Base-by-base conservation (phyloP, 75 land plant species). In the Picea glauca region DNA sequence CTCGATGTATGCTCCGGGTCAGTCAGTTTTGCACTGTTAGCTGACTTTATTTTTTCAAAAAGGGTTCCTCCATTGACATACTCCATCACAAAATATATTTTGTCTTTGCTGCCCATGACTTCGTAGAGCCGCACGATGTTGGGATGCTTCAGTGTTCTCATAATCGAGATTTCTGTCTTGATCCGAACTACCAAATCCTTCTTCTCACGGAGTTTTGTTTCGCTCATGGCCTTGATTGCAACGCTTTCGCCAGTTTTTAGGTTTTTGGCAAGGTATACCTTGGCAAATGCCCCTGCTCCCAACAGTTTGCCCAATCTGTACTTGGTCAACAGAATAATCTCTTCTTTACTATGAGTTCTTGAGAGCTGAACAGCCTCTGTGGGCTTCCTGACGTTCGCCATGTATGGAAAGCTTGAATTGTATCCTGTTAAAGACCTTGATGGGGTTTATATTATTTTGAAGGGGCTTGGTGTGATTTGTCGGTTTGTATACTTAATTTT, bases 141-240 rank as follows among this genome's bases (percentile, higher is more conserved):
- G 61, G 87, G 89, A 84, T 90, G 92, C 50, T 81, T 82, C 35
- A 87, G 87, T 13, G 80, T 68, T 68, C 84, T 84, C 85, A 90
- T 83, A n/a, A 77, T 78, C 3, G 81, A 79, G 61, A 87, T 76
- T 62, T 90, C 90, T 14, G 87, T 80, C 79, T 81, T 81, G 57
- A 87, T 79, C 80, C 79, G 74, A 46, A 0, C 85, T 15, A 68
- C 1, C 30, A n/a, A n/a, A n/a, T 26, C 1, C 13, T 33, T 33
- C 23, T 3, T 14, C 1, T 30, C 38, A 35, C 1, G 1, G 1
- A 5, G 1, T 23, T 68, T 2, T 15, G 1, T 4, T 30, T 68
- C 4, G 31, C 33, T 30, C 1, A 68, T 17, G 4, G 4, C 31
- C 23, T 68, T 68, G 33, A 68, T 2, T 14, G 72, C 72, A 15